Conservation (phyloP, 306 rosid genomes). For the Cyamopsis tetragonoloba region DNA sequence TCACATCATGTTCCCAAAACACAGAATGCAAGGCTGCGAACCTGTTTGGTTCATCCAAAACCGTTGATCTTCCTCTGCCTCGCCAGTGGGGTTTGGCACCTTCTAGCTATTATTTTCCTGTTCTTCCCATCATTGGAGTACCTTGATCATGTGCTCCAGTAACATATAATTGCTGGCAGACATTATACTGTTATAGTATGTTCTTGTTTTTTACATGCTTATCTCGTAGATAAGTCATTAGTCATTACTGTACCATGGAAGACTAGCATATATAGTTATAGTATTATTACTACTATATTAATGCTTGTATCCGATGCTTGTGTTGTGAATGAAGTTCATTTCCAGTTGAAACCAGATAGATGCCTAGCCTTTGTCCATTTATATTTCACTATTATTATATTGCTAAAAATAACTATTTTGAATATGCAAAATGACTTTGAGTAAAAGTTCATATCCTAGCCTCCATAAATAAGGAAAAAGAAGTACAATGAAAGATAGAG, state of each 20-base stretch:
- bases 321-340: conserved; percentile 1
- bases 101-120: conserved; percentile 61
- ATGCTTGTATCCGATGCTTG: not conserved
- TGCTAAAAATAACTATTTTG: too few relatives aligned
- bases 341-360: not conserved
- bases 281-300: not conserved
- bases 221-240: not conserved
- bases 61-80: conserved; percentile 65
- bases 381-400: not conserved
- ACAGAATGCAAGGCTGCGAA: conserved; percentile 32
- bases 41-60: conserved; percentile 52
- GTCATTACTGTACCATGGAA: not conserved
- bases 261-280: not conserved
- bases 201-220: not conserved
- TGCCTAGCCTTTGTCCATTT: not conserved
- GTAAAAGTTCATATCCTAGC: too few relatives aligned
- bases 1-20: conserved; percentile 41
- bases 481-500: too few relatives aligned
- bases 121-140: conserved; percentile 83
- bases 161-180: not conserved
- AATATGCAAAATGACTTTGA: too few relatives aligned
- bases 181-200: not conserved
- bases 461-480: too few relatives aligned
- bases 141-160: conserved; percentile 43
- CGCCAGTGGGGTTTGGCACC: conserved; percentile 89